phyloP scores from a whole-genome alignment of 257 asterid species.

The Lycium barbarum region DNA sequence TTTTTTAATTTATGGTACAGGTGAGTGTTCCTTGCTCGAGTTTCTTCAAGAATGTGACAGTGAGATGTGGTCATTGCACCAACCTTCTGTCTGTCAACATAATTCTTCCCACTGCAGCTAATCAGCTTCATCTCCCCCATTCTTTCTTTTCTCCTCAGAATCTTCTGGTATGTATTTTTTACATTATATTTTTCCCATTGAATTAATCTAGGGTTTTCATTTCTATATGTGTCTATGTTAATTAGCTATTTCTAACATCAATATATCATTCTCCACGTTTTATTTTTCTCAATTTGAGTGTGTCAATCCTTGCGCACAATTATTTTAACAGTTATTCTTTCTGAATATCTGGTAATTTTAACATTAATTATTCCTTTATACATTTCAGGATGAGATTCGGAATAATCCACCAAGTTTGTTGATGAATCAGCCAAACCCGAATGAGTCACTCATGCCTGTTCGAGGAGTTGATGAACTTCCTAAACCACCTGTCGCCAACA shows the following conservation, averaged over 20 bases:
- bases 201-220: slow-evolving; percentile 37
- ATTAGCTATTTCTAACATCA: neutral
- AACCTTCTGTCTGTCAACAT: slow-evolving; percentile 92
- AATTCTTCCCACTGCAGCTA: slow-evolving; percentile 72
- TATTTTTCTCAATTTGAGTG: neutral
- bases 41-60: slow-evolving; percentile 94
- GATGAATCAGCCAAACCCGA: slow-evolving; percentile 72
- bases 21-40: slow-evolving; percentile 96
- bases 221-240: neutral
- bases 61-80: slow-evolving; percentile 98
- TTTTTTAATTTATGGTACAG: slow-evolving; percentile 39
- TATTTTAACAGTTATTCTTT: neutral
- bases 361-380: neutral
- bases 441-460: slow-evolving; percentile 67
- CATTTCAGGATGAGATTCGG: slow-evolving; percentile 80
- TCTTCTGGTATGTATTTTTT: slow-evolving; percentile 58
- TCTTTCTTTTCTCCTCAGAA: slow-evolving; percentile 91
- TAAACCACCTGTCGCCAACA: slow-evolving; percentile 85
- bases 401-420: slow-evolving; percentile 70
- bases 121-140: slow-evolving; percentile 87
- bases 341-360: neutral
- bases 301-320: neutral
- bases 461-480: slow-evolving; percentile 94
- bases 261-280: neutral
- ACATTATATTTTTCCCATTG: neutral